Conservation (phyloP, 768 basidiomycete species). For the Russula olivacea region DNA sequence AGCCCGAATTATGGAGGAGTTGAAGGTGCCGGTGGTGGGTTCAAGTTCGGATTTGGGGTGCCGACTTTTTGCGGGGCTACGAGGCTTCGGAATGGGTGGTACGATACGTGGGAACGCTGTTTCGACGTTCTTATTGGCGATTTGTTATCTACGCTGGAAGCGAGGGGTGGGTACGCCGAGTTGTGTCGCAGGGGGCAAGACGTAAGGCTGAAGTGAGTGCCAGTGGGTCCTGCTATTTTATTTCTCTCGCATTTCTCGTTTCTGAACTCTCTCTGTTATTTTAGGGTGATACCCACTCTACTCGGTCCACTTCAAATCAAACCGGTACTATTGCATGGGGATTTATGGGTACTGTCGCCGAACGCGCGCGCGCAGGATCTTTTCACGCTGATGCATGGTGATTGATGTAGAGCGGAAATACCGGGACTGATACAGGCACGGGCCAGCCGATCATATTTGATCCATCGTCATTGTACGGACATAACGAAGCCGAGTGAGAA, state of each 20-base stretch:
- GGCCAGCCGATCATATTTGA: slow-evolving; percentile 68
- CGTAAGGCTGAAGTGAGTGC: slow-evolving; percentile 40
- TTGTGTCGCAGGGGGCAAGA: slow-evolving; percentile 49
- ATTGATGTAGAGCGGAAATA: slow-evolving; percentile 59
- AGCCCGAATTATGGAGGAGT: slow-evolving; percentile 39
- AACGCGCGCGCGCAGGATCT: background rate
- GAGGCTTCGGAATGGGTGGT: slow-evolving; percentile 67
- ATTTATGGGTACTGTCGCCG: slow-evolving; percentile 56
- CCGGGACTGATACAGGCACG: slow-evolving; percentile 48
- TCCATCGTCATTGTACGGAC: slow-evolving; percentile 74
- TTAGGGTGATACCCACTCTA: slow-evolving; percentile 49
- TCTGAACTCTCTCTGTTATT: background rate
- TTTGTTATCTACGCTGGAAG: slow-evolving; percentile 43
- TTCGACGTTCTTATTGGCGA: slow-evolving; percentile 56
- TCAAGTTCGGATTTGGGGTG: slow-evolving; percentile 48
- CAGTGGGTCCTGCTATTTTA: background rate
- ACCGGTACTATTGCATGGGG: slow-evolving; percentile 72
- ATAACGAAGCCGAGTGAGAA: slow-evolving; percentile 72
- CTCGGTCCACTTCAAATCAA: slow-evolving; percentile 51
- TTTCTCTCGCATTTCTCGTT: background rate
- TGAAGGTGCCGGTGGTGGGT: background rate
- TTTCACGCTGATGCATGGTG: background rate
- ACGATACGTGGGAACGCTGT: slow-evolving; percentile 62
- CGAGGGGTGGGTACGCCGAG: slow-evolving; percentile 38
- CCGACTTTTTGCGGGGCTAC: slow-evolving; percentile 78